Evolutionary conservation across 2,329 filamentous ascomycete species (phyloP).

Genomic region (Botrytis medusae): DNA sequence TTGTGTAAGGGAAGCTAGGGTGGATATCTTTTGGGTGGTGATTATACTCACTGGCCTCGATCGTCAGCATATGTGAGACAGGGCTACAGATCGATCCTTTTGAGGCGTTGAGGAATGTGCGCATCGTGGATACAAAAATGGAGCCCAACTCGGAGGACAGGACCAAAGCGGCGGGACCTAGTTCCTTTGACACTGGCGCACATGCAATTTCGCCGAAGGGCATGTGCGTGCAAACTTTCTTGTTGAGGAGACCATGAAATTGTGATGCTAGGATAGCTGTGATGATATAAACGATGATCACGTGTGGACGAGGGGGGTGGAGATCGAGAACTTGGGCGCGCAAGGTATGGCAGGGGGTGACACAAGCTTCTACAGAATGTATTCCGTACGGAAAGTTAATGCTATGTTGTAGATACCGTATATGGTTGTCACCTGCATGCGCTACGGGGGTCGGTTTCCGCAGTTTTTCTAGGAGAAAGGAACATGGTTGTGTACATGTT

Average conservation of each 20-base stretch:
- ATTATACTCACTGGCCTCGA: constrained; percentile 11
- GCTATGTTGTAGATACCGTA: background rate
- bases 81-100: constrained; percentile 2
- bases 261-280: background rate
- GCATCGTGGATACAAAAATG: background rate
- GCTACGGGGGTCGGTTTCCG: background rate
- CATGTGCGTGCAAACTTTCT: background rate
- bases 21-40: background rate
- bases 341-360: background rate
- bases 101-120: background rate
- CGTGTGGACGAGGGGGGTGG: background rate
- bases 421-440: background rate
- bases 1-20: background rate
- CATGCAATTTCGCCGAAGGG: background rate
- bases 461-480: background rate
- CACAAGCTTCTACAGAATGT: background rate
- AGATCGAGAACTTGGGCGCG: background rate
- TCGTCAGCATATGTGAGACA: constrained; percentile 3
- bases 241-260: background rate
- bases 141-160: background rate
- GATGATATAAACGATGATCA: background rate
- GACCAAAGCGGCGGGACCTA: background rate
- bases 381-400: background rate
- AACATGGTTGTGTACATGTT: background rate
- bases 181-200: background rate